A percentile compares a stretch with the other conserved stretches of the same genome.
Conservation (phyloP, 148 eudicot species). For the Bassia scoparia region DNA sequence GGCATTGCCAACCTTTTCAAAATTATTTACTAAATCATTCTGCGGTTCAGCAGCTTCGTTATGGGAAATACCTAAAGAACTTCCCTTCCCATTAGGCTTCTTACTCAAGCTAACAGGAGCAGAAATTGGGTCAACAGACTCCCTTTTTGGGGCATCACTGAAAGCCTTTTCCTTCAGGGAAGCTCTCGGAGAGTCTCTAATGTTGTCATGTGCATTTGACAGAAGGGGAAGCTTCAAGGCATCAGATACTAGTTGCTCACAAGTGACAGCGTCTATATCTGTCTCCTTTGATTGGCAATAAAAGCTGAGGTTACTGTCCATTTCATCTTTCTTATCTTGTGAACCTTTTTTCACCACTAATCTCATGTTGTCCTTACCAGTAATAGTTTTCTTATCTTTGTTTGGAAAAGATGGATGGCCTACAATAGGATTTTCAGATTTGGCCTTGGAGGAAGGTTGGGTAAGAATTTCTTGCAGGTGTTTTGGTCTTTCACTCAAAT, state of each 20-base stretch:
- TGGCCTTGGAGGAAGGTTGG: slow-evolving; percentile 36
- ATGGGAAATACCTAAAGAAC: slow-evolving; percentile 31
- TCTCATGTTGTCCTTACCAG: slow-evolving; percentile 35
- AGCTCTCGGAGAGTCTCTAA: slow-evolving; percentile 26
- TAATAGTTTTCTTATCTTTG: slow-evolving; percentile 30
- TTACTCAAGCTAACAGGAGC: slow-evolving; percentile 29
- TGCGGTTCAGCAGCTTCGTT: slow-evolving; percentile 21
- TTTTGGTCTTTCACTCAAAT: slow-evolving; percentile 44
- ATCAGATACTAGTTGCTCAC: slow-evolving; percentile 64
- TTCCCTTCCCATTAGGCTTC: slow-evolving; percentile 37
- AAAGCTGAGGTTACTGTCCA: slow-evolving; percentile 16
- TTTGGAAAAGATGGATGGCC: slow-evolving; percentile 27
- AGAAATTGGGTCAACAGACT: slow-evolving; percentile 30
- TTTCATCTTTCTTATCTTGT: slow-evolving; percentile 32
- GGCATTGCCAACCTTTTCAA: slow-evolving; percentile 24
- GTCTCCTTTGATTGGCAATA: slow-evolving; percentile 37
- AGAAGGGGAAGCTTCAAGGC: slow-evolving; percentile 78
- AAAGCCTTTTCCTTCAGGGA: slow-evolving; percentile 27
- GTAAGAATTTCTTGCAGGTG: slow-evolving; percentile 28
- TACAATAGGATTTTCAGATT: slow-evolving; percentile 32
- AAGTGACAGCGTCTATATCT: slow-evolving; percentile 41
- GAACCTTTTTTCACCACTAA: slow-evolving; percentile 34
- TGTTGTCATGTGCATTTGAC: slow-evolving; percentile 36
- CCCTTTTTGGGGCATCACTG: slow-evolving; percentile 28
- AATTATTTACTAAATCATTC: slow-evolving; percentile 18